Evolutionary conservation across 345 rosid genomes (phyloP).

Genomic region (Arabis hirsuta): DNA sequence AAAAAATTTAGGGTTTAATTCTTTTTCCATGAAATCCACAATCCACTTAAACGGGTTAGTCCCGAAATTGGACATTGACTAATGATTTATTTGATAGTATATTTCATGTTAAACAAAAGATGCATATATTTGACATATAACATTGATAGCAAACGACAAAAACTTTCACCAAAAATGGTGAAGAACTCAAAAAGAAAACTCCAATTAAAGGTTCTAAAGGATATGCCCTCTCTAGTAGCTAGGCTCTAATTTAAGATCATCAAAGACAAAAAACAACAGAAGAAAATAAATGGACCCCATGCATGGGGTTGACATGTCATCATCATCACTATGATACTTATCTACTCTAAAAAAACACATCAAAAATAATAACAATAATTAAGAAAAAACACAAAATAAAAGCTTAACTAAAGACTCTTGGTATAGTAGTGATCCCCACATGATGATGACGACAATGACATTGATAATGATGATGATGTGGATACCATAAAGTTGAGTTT

Average conservation of each 20-base stretch:
- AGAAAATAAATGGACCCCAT: slow-evolving; percentile 46
- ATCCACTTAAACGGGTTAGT: neutral
- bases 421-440: slow-evolving; percentile 50
- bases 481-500: slow-evolving; percentile 39
- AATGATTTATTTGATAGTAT: neutral
- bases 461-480: slow-evolving; percentile 51
- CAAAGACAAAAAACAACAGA: slow-evolving; percentile 32
- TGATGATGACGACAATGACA: slow-evolving; percentile 49
- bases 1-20: neutral
- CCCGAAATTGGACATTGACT: neutral
- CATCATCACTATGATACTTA: slow-evolving; percentile 47
- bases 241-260: slow-evolving; percentile 32
- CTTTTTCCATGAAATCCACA: slow-evolving; percentile 14
- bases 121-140: slow-evolving; percentile 7
- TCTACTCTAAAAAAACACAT: slow-evolving; percentile 36
- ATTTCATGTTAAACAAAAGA: slow-evolving; percentile 7
- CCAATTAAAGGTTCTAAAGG: slow-evolving; percentile 32
- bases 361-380: slow-evolving; percentile 23
- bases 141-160: slow-evolving; percentile 41
- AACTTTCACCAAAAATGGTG: slow-evolving; percentile 38
- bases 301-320: slow-evolving; percentile 43
- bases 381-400: neutral
- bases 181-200: slow-evolving; percentile 32
- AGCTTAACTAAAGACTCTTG: slow-evolving; percentile 37
- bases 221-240: slow-evolving; percentile 36